Evolutionary conservation across 2,329 filamentous ascomycete genomes (phyloP), one percentile per base, ranked within the genome.

Genomic region (Diatrype stigma): DNA sequence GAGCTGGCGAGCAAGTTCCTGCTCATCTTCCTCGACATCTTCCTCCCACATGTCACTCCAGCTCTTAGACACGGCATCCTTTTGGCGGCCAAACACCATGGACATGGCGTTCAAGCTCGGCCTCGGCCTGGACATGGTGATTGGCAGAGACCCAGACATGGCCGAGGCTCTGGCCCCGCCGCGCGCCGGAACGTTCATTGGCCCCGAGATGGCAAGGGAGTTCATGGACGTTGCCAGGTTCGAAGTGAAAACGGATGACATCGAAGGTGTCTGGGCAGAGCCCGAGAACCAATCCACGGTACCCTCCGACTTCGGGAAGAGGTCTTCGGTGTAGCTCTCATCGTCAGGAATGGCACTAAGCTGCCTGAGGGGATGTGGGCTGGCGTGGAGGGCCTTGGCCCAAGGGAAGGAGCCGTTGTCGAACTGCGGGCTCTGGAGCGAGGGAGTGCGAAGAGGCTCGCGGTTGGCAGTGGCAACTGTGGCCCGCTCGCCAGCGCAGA

Each of bases 31-130:
- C 63, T 94, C 91, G 44, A 78, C 75, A 49, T 97, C 93, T 69
- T 97, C 93, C 52, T 97, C 93, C 87, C 91, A 96, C 69, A 97
- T 84, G 69, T 99, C 94, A 64, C 92, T 96, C 94, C 94, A 99
- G 77, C 94, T 97, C 86, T 97, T 97, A 51, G 94, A 96, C 45
- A 95, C 89, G 45, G 81, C 76, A 44, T 93, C 87, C 56, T 84
- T 81, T 67, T 87, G 84, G 64, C 85, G 85, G 47, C 89, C 89
- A 66, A 96, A 93, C 47, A 93, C 82, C 65, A 87, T 82, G 4
- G 89, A 85, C 78, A 93, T 86, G 54, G 89, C 85, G 49, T 82
- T 77, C 60, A 86, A 75, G 38, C 81, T 80, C 56, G 83, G 78
- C 59, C 82, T 82, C 1, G 90, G 87, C 65, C 94, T 84, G 14